phyloP scores from a whole-genome alignment of 495 filamentous ascomycete genomes.

The Xylaria venustula region DNA sequence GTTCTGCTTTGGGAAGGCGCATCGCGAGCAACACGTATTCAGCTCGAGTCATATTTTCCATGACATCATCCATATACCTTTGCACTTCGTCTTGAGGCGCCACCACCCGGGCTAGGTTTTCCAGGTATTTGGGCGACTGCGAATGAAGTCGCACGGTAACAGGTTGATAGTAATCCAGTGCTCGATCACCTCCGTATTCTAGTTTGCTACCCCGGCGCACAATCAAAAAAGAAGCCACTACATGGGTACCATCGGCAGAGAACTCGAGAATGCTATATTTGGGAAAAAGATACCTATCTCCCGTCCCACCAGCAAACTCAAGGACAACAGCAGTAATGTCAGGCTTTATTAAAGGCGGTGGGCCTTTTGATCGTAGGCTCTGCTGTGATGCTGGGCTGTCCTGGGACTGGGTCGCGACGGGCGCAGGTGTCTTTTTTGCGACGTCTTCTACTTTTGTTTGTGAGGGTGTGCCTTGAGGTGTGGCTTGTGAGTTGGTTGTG shows the following conservation, averaged over 20 bases:
- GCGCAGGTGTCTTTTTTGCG: conserved; percentile 23
- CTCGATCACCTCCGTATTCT: conserved; percentile 52
- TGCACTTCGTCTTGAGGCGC: conserved; percentile 74
- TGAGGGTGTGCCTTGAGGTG: conserved; percentile 21
- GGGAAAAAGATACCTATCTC: conserved; percentile 88
- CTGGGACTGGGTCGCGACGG: conserved; percentile 25
- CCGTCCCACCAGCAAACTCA: conserved; percentile 76
- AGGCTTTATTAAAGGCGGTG: conserved; percentile 52
- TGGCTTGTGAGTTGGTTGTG: conserved; percentile 11
- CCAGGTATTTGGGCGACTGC: conserved; percentile 60
- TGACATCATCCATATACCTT: conserved; percentile 80
- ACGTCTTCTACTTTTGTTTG: conserved; percentile 23
- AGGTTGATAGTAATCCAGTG: conserved; percentile 82
- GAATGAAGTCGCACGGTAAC: conserved; percentile 77
- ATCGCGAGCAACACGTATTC: conserved; percentile 68
- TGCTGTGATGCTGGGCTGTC: conserved; percentile 35
- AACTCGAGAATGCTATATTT: conserved; percentile 82
- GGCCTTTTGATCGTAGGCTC: conserved; percentile 52
- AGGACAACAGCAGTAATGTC: conserved; percentile 75
- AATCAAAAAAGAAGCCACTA: conserved; percentile 65
- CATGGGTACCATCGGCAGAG: conserved; percentile 37
- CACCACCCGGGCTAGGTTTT: conserved; percentile 74
- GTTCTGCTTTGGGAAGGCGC: conserved; percentile 55
- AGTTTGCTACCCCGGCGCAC: conserved; percentile 57
- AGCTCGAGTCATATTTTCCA: conserved; percentile 69